Conservation (phyloP, 2,329 filamentous ascomycete genomes). For the Ceratocystis huliohia region DNA sequence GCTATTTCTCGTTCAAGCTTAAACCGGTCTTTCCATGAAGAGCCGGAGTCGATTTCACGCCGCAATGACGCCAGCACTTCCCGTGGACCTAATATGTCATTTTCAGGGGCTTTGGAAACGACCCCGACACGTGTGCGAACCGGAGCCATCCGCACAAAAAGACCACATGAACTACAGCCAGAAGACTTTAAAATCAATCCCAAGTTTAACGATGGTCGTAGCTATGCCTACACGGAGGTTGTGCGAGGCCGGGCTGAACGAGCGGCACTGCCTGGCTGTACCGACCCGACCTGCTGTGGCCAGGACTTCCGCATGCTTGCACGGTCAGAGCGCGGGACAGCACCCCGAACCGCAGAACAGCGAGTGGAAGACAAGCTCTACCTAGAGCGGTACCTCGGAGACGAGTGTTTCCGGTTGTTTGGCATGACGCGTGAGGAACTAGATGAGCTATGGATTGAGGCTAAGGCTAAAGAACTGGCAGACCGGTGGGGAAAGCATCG, state of each 20-base stretch:
- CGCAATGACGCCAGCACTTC: neutral
- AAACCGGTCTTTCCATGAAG: constrained; percentile 11
- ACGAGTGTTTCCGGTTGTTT: constrained; percentile 45
- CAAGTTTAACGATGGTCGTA: constrained; percentile 52
- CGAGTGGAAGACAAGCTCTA: constrained; percentile 36
- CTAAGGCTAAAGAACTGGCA: constrained; percentile 59
- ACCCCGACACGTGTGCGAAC: neutral
- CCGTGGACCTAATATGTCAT: constrained; percentile 1
- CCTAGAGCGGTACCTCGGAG: constrained; percentile 45
- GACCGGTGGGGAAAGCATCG: constrained; percentile 67
- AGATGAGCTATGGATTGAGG: constrained; percentile 57
- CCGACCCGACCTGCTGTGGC: constrained; percentile 63
- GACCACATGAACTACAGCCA: constrained; percentile 42
- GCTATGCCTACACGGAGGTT: constrained; percentile 62
- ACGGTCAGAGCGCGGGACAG: constrained; percentile 34
- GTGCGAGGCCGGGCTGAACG: constrained; percentile 58
- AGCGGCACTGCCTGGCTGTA: constrained; percentile 60
- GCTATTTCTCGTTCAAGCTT: neutral
- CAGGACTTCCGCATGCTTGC: constrained; percentile 57
- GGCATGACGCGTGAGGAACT: constrained; percentile 48
- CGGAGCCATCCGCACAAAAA: constrained; percentile 11
- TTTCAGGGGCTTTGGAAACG: neutral
- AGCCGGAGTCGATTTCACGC: constrained; percentile 6
- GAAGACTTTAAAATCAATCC: constrained; percentile 78
- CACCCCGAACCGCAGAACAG: constrained; percentile 29